Evolutionary conservation across 768 basidiomycete genomes (phyloP).

Genomic region (Nidula microcarpa): DNA sequence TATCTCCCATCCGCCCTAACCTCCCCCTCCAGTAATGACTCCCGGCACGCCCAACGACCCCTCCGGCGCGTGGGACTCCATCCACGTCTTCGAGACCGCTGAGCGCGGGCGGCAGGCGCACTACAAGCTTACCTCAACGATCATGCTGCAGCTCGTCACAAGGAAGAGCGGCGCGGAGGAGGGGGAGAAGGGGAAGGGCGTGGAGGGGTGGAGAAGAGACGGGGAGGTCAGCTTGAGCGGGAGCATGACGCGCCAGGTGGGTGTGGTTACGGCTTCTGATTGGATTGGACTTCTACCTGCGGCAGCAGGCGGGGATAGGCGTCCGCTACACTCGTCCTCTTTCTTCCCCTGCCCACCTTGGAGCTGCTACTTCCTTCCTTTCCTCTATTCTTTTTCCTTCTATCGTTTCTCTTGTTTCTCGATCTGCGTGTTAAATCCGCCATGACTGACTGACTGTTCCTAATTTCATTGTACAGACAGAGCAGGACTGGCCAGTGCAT

Average conservation of each 20-base stretch:
- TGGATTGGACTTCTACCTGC: no score
- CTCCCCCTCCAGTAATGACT: constrained; percentile 48
- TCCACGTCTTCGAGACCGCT: constrained; percentile 95
- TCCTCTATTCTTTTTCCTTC: no score
- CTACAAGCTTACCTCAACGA: constrained; percentile 95
- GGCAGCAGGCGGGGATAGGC: no score
- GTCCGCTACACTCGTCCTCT: no score
- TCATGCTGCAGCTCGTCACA: constrained; percentile 89
- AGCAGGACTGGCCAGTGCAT: constrained; percentile 82
- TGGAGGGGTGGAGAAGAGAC: constrained; percentile 51
- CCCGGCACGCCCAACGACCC: constrained; percentile 55
- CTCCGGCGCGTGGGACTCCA: constrained; percentile 94
- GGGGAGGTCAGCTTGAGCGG: constrained; percentile 87
- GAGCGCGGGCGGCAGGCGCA: constrained; percentile 91
- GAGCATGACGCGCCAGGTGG: constrained; percentile 95
- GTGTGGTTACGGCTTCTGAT: constrained; percentile 23
- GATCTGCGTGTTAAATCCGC: no score
- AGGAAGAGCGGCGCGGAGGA: constrained; percentile 33
- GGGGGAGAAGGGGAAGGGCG: constrained; percentile 24
- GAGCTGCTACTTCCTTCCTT: no score
- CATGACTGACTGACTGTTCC: no score
- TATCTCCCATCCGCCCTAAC: not conserved
- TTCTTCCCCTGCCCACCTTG: no score
- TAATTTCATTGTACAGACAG: constrained; percentile 46
- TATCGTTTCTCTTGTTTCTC: no score